These are phyloP conservation scores for Colletotrichum euphorbiae DNA, from an alignment of 2,329 filamentous ascomycete species.

Conservation along the genomic window DNA sequence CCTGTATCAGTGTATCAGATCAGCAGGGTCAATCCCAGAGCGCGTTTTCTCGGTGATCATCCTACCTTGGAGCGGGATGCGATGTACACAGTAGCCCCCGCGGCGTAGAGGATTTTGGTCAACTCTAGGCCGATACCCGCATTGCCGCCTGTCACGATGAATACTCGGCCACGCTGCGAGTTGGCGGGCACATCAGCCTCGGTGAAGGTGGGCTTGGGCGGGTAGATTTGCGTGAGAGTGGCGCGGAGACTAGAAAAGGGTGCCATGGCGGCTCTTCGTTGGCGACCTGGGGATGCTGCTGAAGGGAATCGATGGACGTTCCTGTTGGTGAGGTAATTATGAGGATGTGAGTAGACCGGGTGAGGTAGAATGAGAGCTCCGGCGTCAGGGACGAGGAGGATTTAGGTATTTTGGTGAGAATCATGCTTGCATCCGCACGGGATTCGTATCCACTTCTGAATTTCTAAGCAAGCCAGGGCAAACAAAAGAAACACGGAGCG, in stretches of 20 bases:
- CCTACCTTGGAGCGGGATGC: conserved; percentile 55
- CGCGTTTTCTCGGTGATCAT: neutral
- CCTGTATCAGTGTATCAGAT: neutral
- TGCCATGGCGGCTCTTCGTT: neutral
- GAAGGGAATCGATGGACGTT: neutral
- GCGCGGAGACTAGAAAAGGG: neutral
- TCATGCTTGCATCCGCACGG: neutral
- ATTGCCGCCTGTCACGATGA: conserved; percentile 61
- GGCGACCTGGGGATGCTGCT: conserved; percentile 41
- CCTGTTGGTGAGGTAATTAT: neutral
- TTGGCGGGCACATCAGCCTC: conserved; percentile 43
- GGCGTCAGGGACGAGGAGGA: neutral
- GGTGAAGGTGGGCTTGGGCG: conserved; percentile 45
- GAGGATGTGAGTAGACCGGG: neutral
- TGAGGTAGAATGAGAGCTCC: neutral
- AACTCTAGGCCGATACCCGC: conserved; percentile 62
- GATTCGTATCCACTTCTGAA: neutral
- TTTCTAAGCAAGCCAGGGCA: neutral
- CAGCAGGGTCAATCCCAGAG: neutral
- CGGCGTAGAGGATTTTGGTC: conserved; percentile 62
- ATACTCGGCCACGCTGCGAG: conserved; percentile 47
- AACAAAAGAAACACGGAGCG: neutral
- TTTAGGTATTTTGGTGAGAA: neutral
- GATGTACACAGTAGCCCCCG: conserved; percentile 65
- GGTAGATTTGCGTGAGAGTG: conserved; percentile 34